phyloP scores from a whole-genome alignment of 345 rosid genomes.

The Boechera divaricarpa region DNA sequence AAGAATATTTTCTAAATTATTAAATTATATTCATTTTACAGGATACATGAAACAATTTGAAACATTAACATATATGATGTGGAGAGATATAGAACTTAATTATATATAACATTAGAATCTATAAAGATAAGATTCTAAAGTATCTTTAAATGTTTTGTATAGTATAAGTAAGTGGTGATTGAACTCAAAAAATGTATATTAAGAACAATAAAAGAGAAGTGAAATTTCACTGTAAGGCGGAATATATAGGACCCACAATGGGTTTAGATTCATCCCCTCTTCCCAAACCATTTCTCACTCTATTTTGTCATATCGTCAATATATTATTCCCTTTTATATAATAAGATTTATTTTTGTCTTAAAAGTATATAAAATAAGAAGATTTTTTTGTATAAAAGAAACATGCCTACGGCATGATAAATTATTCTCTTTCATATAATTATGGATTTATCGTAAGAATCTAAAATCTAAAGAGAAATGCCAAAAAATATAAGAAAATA shows the following conservation, averaged over 20 bases:
- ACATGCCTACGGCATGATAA: conserved; percentile 3
- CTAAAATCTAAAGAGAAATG: background rate
- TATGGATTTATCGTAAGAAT: conserved; percentile 24
- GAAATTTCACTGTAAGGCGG: conserved; percentile 9
- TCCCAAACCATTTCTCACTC: conserved; percentile 40
- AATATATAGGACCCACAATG: conserved; percentile 36
- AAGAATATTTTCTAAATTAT: background rate
- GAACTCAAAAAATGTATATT: background rate
- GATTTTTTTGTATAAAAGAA: background rate
- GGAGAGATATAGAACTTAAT: background rate
- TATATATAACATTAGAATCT: background rate
- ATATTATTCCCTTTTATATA: background rate
- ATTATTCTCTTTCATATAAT: conserved; percentile 21
- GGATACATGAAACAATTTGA: background rate
- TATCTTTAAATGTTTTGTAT: background rate
- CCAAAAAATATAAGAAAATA: background rate
- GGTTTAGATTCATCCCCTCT: conserved; percentile 47
- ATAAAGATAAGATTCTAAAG: background rate
- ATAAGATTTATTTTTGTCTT: too few species aligned
- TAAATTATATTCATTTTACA: background rate
- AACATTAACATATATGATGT: background rate
- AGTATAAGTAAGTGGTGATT: background rate
- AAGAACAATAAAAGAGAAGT: background rate
- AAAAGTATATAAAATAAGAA: too few species aligned
- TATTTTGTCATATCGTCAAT: conserved; percentile 29